Percentiles rank a stretch among this genome's conserved stretches.
Conservation (phyloP, 345 rosid species). For the Sonneratia caseolaris region DNA sequence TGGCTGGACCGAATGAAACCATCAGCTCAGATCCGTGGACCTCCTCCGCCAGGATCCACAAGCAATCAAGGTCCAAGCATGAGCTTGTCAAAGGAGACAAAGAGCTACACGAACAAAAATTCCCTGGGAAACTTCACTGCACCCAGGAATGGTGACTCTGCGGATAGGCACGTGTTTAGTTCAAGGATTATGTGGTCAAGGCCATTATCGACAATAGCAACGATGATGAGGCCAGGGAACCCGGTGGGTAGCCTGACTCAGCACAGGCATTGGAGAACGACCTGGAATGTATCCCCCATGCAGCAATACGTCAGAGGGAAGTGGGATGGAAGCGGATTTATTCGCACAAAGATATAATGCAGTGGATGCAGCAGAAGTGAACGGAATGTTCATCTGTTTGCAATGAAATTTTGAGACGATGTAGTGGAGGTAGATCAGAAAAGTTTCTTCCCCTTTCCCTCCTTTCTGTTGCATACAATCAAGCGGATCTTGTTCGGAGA, state of each 20-base stretch:
- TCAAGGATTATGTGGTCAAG: constrained; percentile 36
- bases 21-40: constrained; percentile 64
- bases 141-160: constrained; percentile 35
- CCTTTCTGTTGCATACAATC: too few species aligned
- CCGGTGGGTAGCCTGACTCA: constrained; percentile 44
- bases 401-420: too few species aligned
- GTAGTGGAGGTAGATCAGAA: too few species aligned
- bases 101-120: constrained; percentile 28
- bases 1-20: constrained; percentile 84
- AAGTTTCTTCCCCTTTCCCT: too few species aligned
- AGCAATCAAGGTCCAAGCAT: constrained; percentile 16
- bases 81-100: constrained; percentile 31
- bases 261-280: constrained; percentile 36
- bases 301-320: constrained; percentile 12
- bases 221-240: constrained; percentile 51
- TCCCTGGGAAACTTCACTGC: constrained; percentile 23
- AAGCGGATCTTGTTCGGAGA: too few species aligned
- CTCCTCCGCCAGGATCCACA: constrained; percentile 20
- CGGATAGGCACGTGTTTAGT: constrained; percentile 40
- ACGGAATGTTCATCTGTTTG: background rate
- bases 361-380: constrained; percentile 39
- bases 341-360: constrained; percentile 65
- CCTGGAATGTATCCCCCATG: constrained; percentile 15
- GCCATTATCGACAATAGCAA: constrained; percentile 46
- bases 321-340: constrained; percentile 23